Percentiles rank a stretch among this genome's conserved stretches.
Evolutionary conservation across 768 basidiomycete species (phyloP).

Genomic region (Lactifluus rugatus): DNA sequence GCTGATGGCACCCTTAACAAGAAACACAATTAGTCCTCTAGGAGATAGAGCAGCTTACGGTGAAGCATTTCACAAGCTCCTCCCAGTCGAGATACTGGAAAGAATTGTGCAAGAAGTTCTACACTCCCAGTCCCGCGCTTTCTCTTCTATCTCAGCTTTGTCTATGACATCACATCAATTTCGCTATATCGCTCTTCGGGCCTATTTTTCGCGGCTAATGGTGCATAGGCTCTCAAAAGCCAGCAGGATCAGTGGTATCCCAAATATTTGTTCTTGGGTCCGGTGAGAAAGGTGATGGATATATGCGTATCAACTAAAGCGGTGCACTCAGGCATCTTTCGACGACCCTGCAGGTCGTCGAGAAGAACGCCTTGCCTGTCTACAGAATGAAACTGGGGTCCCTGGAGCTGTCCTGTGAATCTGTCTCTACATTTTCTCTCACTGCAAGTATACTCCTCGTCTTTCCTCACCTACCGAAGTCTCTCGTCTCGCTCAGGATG

Average conservation of each 20-base stretch:
- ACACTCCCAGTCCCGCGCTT: conserved; percentile 10
- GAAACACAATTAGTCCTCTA: not conserved
- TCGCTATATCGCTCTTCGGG: conserved; percentile 25
- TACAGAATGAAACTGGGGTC: conserved; percentile 4
- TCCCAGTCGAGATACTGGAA: conserved; percentile 25
- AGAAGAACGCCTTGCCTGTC: conserved; percentile 4
- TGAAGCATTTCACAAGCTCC: not conserved
- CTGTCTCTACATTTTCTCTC: conserved; percentile 12
- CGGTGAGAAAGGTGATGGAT: conserved; percentile 21
- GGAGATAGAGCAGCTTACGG: not conserved
- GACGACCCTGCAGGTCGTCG: conserved; percentile 14
- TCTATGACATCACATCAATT: conserved; percentile 24
- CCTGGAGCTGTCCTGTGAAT: conserved; percentile 18
- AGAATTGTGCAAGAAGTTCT: conserved; percentile 21
- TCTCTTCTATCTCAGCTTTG: conserved; percentile 23
- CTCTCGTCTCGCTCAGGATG: conserved; percentile 41
- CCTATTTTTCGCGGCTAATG: conserved; percentile 23
- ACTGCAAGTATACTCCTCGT: conserved; percentile 15
- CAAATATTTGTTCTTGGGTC: conserved; percentile 22
- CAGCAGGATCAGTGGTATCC: conserved; percentile 16
- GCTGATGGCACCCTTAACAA: not conserved
- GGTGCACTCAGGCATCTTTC: conserved; percentile 12
- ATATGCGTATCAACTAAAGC: conserved; percentile 14
- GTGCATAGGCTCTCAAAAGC: conserved; percentile 16
- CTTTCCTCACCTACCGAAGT: conserved; percentile 23